Conservation (phyloP, 75 land plant species). For the Isoetes taiwanensis region DNA sequence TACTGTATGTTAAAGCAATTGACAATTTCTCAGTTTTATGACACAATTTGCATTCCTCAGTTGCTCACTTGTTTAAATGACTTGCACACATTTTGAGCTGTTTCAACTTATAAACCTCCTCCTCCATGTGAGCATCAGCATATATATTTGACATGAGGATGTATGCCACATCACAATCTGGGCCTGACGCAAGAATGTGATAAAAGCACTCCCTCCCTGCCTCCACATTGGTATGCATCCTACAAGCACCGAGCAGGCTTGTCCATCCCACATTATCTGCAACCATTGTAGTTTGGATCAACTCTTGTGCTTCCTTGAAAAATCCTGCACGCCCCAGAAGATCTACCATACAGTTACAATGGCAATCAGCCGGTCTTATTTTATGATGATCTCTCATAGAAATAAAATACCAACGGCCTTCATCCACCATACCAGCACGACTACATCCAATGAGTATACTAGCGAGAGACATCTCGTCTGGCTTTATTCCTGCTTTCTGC, state of each 20-base stretch:
- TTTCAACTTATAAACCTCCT: too few species aligned
- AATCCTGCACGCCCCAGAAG: slow-evolving; percentile 13
- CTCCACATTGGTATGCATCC: background rate
- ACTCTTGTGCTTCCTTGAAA: slow-evolving; percentile 6
- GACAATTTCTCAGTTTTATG: too few species aligned
- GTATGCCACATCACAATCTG: slow-evolving; percentile 8
- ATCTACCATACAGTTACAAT: slow-evolving; percentile 15
- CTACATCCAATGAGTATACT: slow-evolving; percentile 16
- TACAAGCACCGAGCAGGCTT: slow-evolving; percentile 11
- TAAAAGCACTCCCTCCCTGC: slow-evolving; percentile 6
- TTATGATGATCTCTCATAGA: slow-evolving; percentile 2
- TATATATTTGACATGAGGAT: slow-evolving; percentile 8
- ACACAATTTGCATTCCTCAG: too few species aligned
- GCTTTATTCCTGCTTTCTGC: slow-evolving; percentile 1
- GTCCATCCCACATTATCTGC: slow-evolving; percentile 5
- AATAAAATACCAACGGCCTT: slow-evolving; percentile 3
- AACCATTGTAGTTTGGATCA: slow-evolving; percentile 1
- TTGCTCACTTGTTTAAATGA: too few species aligned
- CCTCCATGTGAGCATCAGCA: slow-evolving; percentile 6
- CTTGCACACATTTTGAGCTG: too few species aligned
- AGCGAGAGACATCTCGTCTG: slow-evolving; percentile 6
- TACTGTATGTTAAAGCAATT: too few species aligned
- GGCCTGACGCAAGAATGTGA: background rate
- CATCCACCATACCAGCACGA: slow-evolving; percentile 6
- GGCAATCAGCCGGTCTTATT: slow-evolving; percentile 3